Conservation (phyloP, 202 grass and related monocot genomes). For the Elaeis oleifera region DNA sequence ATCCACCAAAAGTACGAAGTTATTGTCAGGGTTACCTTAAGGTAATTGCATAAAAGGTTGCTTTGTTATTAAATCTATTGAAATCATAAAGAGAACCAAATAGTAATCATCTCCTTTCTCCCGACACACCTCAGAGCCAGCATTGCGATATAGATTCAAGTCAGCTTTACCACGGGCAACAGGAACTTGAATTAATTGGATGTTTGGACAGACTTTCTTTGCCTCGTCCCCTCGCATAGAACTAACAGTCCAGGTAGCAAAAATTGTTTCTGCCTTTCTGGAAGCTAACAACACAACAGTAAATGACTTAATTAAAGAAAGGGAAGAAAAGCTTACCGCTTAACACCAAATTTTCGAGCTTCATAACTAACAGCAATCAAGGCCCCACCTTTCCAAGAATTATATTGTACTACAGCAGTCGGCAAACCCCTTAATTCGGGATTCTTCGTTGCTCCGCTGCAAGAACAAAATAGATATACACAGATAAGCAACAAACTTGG, state of each 20-base stretch:
- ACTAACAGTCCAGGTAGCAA: slow-evolving; percentile 22
- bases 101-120: not conserved
- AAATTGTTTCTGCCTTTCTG: not conserved
- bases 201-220: slow-evolving; percentile 61
- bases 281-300: not conserved
- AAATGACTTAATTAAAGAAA: not conserved
- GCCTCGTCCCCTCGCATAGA: slow-evolving; percentile 96
- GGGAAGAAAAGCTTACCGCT: slow-evolving; percentile 34
- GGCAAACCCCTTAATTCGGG: slow-evolving; percentile 65
- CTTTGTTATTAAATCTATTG: too few relatives aligned
- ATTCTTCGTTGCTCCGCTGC: slow-evolving; percentile 76
- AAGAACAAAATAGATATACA: not conserved
- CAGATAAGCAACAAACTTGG: too few relatives aligned
- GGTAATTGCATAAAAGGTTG: too few relatives aligned
- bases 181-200: slow-evolving; percentile 81
- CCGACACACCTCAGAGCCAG: slow-evolving; percentile 58
- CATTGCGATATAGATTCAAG: slow-evolving; percentile 77
- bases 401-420: slow-evolving; percentile 94
- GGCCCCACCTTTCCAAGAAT: slow-evolving; percentile 82
- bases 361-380: slow-evolving; percentile 95
- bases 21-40: too few relatives aligned
- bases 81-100: not conserved
- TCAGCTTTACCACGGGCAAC: slow-evolving; percentile 88
- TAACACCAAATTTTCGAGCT: slow-evolving; percentile 79
- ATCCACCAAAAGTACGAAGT: not conserved